Percentiles rank a stretch among this genome's conserved stretches.
Conservation (phyloP, 2,329 filamentous ascomycete species). For the Colletotrichum kahawae region DNA sequence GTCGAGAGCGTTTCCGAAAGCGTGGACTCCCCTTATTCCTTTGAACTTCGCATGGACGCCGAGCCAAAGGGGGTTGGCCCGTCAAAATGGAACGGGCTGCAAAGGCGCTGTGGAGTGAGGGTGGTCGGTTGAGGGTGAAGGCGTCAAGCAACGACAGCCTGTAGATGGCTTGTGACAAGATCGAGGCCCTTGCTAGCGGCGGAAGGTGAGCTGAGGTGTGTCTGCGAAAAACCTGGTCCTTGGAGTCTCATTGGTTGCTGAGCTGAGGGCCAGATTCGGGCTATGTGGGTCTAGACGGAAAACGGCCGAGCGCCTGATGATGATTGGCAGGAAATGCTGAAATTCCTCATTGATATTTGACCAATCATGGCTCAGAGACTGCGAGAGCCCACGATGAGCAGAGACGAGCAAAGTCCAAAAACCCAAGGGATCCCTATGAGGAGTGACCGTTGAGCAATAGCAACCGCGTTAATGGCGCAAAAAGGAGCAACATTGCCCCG, state of each 20-base stretch:
- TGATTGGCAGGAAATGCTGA: conserved; percentile 22
- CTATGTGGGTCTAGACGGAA: conserved; percentile 5
- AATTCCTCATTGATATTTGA: neutral
- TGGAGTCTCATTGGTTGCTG: conserved; percentile 33
- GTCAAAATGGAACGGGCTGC: conserved; percentile 9
- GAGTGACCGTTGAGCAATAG: neutral
- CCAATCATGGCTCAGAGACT: conserved; percentile 1
- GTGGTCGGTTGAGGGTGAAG: conserved; percentile 32
- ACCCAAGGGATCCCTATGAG: neutral
- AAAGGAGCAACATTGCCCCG: neutral
- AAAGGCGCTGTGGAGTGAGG: neutral
- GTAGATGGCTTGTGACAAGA: conserved; percentile 32
- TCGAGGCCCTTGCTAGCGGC: conserved; percentile 29
- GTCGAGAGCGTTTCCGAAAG: conserved; percentile 1
- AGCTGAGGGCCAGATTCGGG: conserved; percentile 18
- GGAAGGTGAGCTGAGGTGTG: conserved; percentile 38
- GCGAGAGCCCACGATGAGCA: neutral
- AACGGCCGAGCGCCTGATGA: neutral
- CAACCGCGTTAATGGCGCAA: conserved; percentile 7
- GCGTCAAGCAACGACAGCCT: conserved; percentile 33
- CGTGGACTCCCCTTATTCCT: neutral
- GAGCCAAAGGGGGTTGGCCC: neutral
- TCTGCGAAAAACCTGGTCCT: conserved; percentile 32
- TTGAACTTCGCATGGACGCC: conserved; percentile 11
- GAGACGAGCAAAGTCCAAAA: neutral